Percentiles rank a stretch among this genome's conserved stretches.
phyloP scores from a whole-genome alignment of 768 basidiomycete genomes.

The Termitomyces sp. region DNA sequence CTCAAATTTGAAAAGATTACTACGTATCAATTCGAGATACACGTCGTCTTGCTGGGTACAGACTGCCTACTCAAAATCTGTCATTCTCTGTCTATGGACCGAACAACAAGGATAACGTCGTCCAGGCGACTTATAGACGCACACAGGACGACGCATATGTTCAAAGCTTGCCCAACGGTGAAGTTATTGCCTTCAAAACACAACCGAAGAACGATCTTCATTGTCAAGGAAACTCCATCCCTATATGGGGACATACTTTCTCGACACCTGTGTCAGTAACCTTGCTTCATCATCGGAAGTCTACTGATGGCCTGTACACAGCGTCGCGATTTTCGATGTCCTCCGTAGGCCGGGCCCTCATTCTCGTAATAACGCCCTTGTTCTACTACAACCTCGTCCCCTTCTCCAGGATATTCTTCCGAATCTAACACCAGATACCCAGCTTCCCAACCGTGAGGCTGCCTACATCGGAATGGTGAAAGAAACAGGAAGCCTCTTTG shows the following conservation, averaged over 20 bases:
- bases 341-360: conserved; percentile 31
- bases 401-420: conserved; percentile 70
- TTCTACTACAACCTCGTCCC: conserved; percentile 83
- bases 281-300: not conserved
- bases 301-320: conserved; percentile 19
- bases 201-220: conserved; percentile 15
- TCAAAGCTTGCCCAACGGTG: conserved; percentile 74
- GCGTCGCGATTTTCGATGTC: conserved; percentile 83
- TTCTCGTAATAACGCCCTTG: conserved; percentile 47
- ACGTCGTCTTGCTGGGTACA: conserved; percentile 26
- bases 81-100: conserved; percentile 92
- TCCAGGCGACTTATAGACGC: conserved; percentile 68
- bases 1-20: conserved; percentile 55
- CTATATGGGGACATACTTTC: conserved; percentile 59
- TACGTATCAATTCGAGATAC: conserved; percentile 68
- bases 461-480: conserved; percentile 82
- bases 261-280: conserved; percentile 58
- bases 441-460: conserved; percentile 44
- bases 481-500: conserved; percentile 70
- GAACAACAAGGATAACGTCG: conserved; percentile 74
- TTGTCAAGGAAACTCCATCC: conserved; percentile 24
- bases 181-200: conserved; percentile 68
- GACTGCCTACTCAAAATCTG: conserved; percentile 65
- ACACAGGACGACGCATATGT: conserved; percentile 79
- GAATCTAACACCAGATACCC: conserved; percentile 33